Conservation (phyloP, 768 basidiomycete species). For the Pleurotus tuoliensis region DNA sequence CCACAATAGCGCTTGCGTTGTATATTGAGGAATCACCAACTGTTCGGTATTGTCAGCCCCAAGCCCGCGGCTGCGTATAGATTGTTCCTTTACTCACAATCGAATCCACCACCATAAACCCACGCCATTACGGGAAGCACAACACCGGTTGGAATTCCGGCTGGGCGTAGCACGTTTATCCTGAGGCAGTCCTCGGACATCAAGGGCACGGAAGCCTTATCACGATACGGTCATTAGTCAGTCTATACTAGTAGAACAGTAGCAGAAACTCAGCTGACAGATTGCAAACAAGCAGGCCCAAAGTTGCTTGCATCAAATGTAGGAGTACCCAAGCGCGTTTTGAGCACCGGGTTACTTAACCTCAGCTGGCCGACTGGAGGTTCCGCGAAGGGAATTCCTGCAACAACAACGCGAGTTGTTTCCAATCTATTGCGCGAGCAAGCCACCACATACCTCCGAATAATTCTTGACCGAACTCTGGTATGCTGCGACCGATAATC, state of each 20-base stretch:
- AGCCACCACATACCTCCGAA: slow-evolving; percentile 34
- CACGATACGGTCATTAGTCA: too few relatives aligned
- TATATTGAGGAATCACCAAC: slow-evolving; percentile 17
- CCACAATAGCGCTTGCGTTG: slow-evolving; percentile 26
- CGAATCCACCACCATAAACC: slow-evolving; percentile 23
- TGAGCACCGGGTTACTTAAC: slow-evolving; percentile 41
- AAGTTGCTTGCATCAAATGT: slow-evolving; percentile 23
- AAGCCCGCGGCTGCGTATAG: background rate
- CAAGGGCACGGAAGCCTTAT: slow-evolving; percentile 1
- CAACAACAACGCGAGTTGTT: slow-evolving; percentile 5
- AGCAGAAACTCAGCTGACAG: slow-evolving; percentile 1
- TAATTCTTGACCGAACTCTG: slow-evolving; percentile 36
- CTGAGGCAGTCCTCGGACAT: slow-evolving; percentile 45
- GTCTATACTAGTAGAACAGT: too few relatives aligned
- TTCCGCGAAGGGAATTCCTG: slow-evolving; percentile 52
- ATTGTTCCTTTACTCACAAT: background rate
- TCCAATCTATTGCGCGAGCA: background rate
- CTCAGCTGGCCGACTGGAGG: slow-evolving; percentile 47
- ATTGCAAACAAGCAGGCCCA: slow-evolving; percentile 22
- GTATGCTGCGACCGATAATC: slow-evolving; percentile 30
- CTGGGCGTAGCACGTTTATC: slow-evolving; percentile 38
- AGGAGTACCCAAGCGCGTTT: slow-evolving; percentile 22
- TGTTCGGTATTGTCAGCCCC: background rate
- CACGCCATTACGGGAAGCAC: slow-evolving; percentile 41
- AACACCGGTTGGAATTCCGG: slow-evolving; percentile 12